Conservation (phyloP, 441 rosid species). For the Biscutella laevigata region DNA sequence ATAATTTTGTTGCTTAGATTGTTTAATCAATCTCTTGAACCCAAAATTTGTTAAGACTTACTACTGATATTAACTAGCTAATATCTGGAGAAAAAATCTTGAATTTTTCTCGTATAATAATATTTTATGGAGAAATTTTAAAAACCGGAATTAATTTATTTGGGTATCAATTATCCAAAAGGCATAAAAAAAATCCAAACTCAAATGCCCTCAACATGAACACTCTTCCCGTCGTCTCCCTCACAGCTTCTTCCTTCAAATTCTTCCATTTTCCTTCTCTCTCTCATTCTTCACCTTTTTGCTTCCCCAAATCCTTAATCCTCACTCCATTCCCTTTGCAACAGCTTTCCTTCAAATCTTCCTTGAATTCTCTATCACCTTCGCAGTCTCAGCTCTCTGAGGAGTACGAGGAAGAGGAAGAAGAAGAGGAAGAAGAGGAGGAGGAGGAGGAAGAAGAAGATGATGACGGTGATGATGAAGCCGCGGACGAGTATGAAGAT, state of each 20-base stretch:
- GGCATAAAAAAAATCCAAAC: slow-evolving; percentile 14
- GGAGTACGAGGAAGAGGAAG: slow-evolving; percentile 38
- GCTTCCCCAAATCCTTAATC: slow-evolving; percentile 24
- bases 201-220: slow-evolving; percentile 48
- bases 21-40: too few species aligned
- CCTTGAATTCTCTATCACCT: slow-evolving; percentile 33
- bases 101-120: too few species aligned
- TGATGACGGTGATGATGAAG: slow-evolving; percentile 35
- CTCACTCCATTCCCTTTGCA: slow-evolving; percentile 12
- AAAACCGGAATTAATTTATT: not conserved
- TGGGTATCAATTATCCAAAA: slow-evolving; percentile 16
- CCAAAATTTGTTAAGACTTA: too few species aligned
- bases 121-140: not conserved
- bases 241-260: slow-evolving; percentile 23
- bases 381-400: slow-evolving; percentile 44
- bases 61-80: too few species aligned
- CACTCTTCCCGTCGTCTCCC: slow-evolving; percentile 39
- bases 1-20: too few species aligned
- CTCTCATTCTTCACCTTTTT: slow-evolving; percentile 22
- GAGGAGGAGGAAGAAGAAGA: slow-evolving; percentile 38
- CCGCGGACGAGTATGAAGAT: slow-evolving; percentile 59
- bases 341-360: slow-evolving; percentile 21
- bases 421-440: slow-evolving; percentile 26
- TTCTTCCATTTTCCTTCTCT: slow-evolving; percentile 17
- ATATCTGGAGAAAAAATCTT: too few species aligned